Base-by-base conservation (phyloP, 805 yeast species). In the Jamesozyma hellenica region DNA sequence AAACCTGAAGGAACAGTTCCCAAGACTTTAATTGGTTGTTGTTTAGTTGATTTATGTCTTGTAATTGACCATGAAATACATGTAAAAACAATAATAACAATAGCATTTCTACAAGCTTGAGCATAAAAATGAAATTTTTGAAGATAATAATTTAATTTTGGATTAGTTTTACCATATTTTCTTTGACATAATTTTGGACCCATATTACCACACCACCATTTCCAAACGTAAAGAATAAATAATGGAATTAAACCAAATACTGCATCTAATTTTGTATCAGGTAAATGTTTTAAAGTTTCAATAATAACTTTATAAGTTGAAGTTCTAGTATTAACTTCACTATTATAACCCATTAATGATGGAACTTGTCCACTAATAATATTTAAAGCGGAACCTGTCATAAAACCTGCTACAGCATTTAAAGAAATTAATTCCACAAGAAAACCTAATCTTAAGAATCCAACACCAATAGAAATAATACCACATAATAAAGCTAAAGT, bases 361-460 rank as follows among this genome's bases (percentile, higher is more conserved):
- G 96, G 95, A 6, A 88, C 78, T 65, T 88, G 96, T 18, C 96
- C 96, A 44, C 69, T 61, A 28, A 81, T 68, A 55, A 88, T 88
- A 52, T 70, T 79, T 52, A 88, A 72, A 2, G 96, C 95, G 4
- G 96, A 87, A 38, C 96, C 96, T 27, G 90, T 73, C 90, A 88
- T 88, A 67, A 87, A 88, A 0, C 96, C 96, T 63, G 86, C 70
- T 32, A 88, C 95, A 1, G 95, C 94, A 34, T 95, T 95, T 54
- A 80, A 69, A 3, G 96, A 85, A 52, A 88, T 86, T 56, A 82
- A 77, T 61, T 88, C 96, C 33, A 88, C 76, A 38, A 88, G 68
- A 64, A 88, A 88, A 0, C 96, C 96, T 18, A 88, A 66, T 52
- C 96, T 72, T 46, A 86, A 63, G 7, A 88, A 39, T 47, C 96